Evolutionary conservation across 371 early-diverging fungal genomes (phyloP).

Genomic region (Sporodiniella umbellata): DNA sequence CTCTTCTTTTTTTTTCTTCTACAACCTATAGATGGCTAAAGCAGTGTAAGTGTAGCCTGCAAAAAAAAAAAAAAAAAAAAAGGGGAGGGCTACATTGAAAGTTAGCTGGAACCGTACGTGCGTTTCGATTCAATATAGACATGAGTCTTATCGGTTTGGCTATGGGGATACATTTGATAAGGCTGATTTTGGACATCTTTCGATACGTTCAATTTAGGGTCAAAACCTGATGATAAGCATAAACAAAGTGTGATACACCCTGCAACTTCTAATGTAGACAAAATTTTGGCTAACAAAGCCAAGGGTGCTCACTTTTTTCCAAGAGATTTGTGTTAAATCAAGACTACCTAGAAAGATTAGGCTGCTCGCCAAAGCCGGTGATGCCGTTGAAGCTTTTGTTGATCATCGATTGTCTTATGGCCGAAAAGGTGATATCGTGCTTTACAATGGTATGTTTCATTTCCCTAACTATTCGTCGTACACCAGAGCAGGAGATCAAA

Average conservation of each 20-base stretch:
- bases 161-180: conserved; percentile 83
- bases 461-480: conserved; percentile 95
- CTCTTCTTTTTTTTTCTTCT: no score
- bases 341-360: conserved; percentile 96
- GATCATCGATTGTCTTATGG: conserved; percentile 82
- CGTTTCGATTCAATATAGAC: conserved; percentile 77
- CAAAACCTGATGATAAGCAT: conserved; percentile 98
- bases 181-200: neutral
- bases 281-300: conserved; percentile 93
- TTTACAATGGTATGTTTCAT: conserved; percentile 99
- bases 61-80: no score
- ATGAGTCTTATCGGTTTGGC: conserved; percentile 99
- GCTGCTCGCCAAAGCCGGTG: conserved; percentile 97
- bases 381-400: conserved; percentile 95
- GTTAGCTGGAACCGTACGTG: neutral
- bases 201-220: conserved; percentile 64
- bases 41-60: conserved; percentile 23
- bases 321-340: conserved; percentile 90
- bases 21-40: conserved; percentile 29
- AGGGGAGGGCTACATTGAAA: neutral
- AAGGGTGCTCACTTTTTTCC: conserved; percentile 94
- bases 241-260: conserved; percentile 95
- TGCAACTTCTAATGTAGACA: conserved; percentile 92
- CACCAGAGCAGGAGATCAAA: conserved; percentile 81
- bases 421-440: conserved; percentile 93